Percentiles rank a stretch among this genome's conserved stretches.
These are phyloP conservation scores for Globisporangium ultimum DNA, from an alignment of 352 stramenopile genomes.

Conservation along the genomic window DNA sequence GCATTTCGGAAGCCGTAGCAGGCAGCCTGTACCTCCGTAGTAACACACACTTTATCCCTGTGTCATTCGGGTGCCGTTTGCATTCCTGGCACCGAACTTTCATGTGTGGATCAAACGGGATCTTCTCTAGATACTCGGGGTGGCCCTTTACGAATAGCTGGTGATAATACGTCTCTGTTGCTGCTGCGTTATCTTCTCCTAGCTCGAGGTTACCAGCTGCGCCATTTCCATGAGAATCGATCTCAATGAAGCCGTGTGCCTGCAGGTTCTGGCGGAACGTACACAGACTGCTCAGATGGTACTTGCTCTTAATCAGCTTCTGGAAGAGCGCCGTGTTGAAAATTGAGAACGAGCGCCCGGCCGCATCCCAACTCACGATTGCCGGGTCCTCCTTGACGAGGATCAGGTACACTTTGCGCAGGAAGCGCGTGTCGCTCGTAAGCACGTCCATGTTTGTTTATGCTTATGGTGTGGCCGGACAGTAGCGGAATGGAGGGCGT, in stretches of 20 bases:
- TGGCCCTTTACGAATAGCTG: not conserved
- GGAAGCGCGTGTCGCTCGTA: conserved; percentile 8
- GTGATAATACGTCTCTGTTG: not conserved
- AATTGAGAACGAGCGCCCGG: conserved; percentile 7
- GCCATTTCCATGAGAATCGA: not conserved
- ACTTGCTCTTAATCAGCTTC: conserved; percentile 8
- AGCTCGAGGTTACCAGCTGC: not conserved
- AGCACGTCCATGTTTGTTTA: not conserved
- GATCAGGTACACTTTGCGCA: conserved; percentile 12
- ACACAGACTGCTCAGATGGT: conserved; percentile 9
- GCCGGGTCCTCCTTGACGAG: conserved; percentile 3
- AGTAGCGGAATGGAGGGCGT: too few relatives aligned
- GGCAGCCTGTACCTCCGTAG: too few relatives aligned
- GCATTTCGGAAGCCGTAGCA: too few relatives aligned
- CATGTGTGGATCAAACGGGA: not conserved
- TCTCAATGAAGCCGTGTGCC: conserved; percentile 6
- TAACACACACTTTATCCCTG: not conserved
- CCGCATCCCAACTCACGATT: conserved; percentile 9
- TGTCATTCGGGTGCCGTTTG: not conserved
- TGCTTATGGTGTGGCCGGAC: too few relatives aligned
- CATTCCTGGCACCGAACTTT: not conserved
- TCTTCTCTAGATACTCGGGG: not conserved
- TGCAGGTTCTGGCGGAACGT: conserved; percentile 8
- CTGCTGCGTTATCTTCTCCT: not conserved
- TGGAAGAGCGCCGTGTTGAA: conserved; percentile 10